Conservation (phyloP, 2,329 filamentous ascomycete species). For the Helicocarpus griseus region DNA sequence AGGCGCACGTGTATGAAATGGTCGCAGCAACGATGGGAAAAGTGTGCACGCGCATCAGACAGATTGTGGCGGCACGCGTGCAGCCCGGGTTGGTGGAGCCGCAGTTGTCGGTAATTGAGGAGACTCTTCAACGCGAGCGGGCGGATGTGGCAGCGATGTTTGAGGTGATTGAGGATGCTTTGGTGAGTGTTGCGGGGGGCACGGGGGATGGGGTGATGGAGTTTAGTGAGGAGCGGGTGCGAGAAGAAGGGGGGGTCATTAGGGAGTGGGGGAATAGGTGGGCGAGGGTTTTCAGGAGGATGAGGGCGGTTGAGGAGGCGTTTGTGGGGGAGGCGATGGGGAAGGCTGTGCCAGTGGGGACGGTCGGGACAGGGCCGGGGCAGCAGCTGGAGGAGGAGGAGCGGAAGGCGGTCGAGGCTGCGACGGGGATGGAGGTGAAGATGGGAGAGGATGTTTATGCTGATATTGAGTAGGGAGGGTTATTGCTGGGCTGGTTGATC, state of each 20-base stretch:
- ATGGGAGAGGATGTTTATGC: conserved; percentile 21
- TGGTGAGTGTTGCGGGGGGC: conserved; percentile 64
- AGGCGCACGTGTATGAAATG: conserved; percentile 78
- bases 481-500: background rate
- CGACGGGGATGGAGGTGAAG: conserved; percentile 11
- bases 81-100: conserved; percentile 45
- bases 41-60: conserved; percentile 74
- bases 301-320: conserved; percentile 76
- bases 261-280: conserved; percentile 76
- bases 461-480: conserved; percentile 16
- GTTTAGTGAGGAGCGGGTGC: conserved; percentile 42
- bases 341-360: conserved; percentile 36
- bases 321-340: conserved; percentile 49
- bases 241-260: conserved; percentile 55
- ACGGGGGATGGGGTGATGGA: conserved; percentile 69
- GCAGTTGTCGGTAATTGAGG: conserved; percentile 52
- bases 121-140: conserved; percentile 60
- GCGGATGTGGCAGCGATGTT: conserved; percentile 71
- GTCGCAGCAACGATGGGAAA: conserved; percentile 81
- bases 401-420: conserved; percentile 8
- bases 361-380: conserved; percentile 21
- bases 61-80: conserved; percentile 59
- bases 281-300: conserved; percentile 73
- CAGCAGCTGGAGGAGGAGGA: background rate
- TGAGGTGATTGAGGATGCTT: conserved; percentile 65